Conservation (phyloP, 768 basidiomycete species). For the Butyriboletus loyo region DNA sequence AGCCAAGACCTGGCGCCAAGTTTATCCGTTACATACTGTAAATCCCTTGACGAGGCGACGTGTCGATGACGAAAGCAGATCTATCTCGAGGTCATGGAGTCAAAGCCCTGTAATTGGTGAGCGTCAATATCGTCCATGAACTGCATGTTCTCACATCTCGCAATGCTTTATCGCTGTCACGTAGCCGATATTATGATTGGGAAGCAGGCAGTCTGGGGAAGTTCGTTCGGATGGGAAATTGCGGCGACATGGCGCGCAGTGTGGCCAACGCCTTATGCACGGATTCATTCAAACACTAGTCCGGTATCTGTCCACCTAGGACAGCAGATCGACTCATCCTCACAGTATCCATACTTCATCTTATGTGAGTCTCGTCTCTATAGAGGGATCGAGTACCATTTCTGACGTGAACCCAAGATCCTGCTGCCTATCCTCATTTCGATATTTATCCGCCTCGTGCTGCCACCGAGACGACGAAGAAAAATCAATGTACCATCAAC, state of each 20-base stretch:
- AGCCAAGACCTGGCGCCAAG: conserved; percentile 17
- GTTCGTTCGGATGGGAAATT: conserved; percentile 19
- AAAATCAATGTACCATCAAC: not conserved
- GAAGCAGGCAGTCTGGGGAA: conserved; percentile 42
- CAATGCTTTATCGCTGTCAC: conserved; percentile 44
- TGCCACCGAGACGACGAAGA: not conserved
- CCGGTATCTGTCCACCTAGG: not conserved
- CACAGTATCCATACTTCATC: conserved; percentile 23
- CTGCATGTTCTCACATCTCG: conserved; percentile 28
- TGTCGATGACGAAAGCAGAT: not conserved
- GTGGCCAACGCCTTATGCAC: conserved; percentile 12
- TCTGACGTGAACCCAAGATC: conserved; percentile 35
- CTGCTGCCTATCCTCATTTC: conserved; percentile 39
- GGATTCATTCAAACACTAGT: not conserved
- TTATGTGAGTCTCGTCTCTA: conserved; percentile 28
- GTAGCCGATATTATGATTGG: conserved; percentile 42
- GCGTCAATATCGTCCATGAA: not conserved
- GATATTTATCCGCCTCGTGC: conserved; percentile 35
- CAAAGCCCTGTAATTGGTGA: not conserved
- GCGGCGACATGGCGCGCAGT: conserved; percentile 16
- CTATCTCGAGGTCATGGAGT: not conserved
- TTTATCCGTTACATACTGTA: conserved; percentile 15
- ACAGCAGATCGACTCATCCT: conserved; percentile 6
- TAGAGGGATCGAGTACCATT: not conserved
- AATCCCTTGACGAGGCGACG: not conserved